Evolutionary conservation across 1,284 basidiomycete species (phyloP).

Genomic region (Apiotrichum montevideense): DNA sequence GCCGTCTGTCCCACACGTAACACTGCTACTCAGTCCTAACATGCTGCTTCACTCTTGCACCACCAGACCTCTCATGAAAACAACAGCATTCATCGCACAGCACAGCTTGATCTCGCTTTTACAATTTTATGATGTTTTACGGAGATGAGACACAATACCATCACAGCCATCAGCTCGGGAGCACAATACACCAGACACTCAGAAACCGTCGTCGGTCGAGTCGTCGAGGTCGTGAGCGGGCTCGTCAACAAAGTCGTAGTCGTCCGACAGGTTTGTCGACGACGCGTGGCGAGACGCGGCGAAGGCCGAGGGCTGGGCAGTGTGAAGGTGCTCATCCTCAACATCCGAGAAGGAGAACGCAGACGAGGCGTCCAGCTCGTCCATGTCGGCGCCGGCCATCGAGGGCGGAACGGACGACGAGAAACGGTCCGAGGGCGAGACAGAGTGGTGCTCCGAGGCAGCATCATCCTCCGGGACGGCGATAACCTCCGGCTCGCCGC

Average conservation of each 20-base stretch:
- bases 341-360: constrained; percentile 17
- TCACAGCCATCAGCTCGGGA: too few relatives aligned
- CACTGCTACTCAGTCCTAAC: too few relatives aligned
- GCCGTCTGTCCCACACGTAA: too few relatives aligned
- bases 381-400: constrained; percentile 9
- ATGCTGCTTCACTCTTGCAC: too few relatives aligned
- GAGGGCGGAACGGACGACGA: constrained; percentile 6
- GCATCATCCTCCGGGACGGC: constrained; percentile 1
- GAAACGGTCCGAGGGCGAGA: constrained; percentile 2
- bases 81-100: too few relatives aligned
- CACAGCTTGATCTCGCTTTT: too few relatives aligned
- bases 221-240: constrained; percentile 7
- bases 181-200: background rate
- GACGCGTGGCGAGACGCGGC: constrained; percentile 3
- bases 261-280: constrained; percentile 4
- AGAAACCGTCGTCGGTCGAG: constrained; percentile 19
- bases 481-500: background rate
- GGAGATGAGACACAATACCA: too few relatives aligned
- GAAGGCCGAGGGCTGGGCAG: background rate
- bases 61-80: too few relatives aligned
- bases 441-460: constrained; percentile 4
- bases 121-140: too few relatives aligned
- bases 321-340: constrained; percentile 2
- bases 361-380: constrained; percentile 15
- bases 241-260: constrained; percentile 19